phyloP scores from a whole-genome alignment of 2,329 filamentous ascomycete species.

The Botrytis fragariae region DNA sequence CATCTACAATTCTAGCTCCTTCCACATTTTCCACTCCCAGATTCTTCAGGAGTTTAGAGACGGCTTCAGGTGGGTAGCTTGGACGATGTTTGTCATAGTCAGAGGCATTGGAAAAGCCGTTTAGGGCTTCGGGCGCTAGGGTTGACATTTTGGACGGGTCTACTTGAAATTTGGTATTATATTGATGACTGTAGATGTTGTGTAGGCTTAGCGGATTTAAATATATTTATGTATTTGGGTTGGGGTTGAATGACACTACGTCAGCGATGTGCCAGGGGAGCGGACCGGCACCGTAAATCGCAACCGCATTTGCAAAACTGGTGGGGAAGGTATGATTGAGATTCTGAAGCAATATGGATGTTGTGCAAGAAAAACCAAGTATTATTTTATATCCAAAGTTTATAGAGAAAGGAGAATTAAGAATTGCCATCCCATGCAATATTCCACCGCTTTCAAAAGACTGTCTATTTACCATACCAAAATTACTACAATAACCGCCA shows the following conservation, averaged over 20 bases:
- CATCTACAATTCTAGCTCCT: constrained; percentile 56
- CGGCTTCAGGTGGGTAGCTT: constrained; percentile 58
- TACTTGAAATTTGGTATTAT: background rate
- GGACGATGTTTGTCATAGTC: constrained; percentile 68
- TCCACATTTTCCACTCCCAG: constrained; percentile 50
- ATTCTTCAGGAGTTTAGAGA: constrained; percentile 55
- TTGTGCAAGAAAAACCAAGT: background rate
- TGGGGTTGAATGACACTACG: background rate
- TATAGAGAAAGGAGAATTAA: background rate
- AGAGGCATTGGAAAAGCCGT: constrained; percentile 62
- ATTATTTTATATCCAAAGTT: background rate
- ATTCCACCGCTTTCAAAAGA: background rate
- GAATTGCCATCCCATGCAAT: background rate
- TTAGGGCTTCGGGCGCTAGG: constrained; percentile 31
- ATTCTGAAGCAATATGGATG: background rate
- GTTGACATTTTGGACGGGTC: background rate
- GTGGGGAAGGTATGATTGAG: background rate
- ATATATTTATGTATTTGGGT: background rate
- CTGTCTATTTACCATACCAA: background rate
- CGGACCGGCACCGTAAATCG: constrained; percentile 3
- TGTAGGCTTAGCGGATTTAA: background rate
- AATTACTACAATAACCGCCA: background rate
- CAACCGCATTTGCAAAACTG: background rate
- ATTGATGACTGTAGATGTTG: background rate
- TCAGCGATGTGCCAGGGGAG: background rate